Evolutionary conservation across 371 early-diverging fungal genomes (phyloP).

Genomic region (Cokeromyces recurvatus): DNA sequence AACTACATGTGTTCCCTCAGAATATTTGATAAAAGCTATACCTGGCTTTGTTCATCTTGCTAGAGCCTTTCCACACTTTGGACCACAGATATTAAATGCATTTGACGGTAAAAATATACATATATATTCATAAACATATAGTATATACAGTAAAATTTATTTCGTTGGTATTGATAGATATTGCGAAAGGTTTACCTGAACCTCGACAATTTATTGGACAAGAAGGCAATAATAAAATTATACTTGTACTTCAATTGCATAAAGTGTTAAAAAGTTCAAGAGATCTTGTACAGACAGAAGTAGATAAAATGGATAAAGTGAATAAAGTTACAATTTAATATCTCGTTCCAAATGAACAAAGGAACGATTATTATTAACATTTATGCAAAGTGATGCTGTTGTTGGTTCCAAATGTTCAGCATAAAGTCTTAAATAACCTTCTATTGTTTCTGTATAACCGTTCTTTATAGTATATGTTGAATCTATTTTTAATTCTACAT

Average conservation of each 20-base stretch:
- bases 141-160: no score
- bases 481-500: no score
- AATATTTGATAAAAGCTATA: constrained; percentile 35
- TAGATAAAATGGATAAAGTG: constrained; percentile 24
- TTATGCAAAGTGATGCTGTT: background rate
- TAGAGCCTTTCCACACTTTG: constrained; percentile 40
- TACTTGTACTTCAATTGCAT: constrained; percentile 36
- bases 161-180: constrained; percentile 15
- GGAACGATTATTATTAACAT: constrained; percentile 12
- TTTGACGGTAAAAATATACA: constrained; percentile 28
- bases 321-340: constrained; percentile 30
- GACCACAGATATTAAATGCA: constrained; percentile 27
- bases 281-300: constrained; percentile 25
- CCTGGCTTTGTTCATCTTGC: constrained; percentile 43
- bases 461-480: no score
- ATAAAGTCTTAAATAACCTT: constrained; percentile 21
- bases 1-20: constrained; percentile 28
- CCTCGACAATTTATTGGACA: constrained; percentile 38
- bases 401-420: background rate
- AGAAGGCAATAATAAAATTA: constrained; percentile 38
- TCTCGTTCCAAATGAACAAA: background rate
- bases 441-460: constrained; percentile 20
- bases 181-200: constrained; percentile 31
- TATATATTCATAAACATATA: background rate
- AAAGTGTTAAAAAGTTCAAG: constrained; percentile 30